Evolutionary conservation across 2,329 filamentous ascomycete genomes (phyloP), one percentile per base, ranked within the genome.

Genomic region (Epichloe aotearoae): DNA sequence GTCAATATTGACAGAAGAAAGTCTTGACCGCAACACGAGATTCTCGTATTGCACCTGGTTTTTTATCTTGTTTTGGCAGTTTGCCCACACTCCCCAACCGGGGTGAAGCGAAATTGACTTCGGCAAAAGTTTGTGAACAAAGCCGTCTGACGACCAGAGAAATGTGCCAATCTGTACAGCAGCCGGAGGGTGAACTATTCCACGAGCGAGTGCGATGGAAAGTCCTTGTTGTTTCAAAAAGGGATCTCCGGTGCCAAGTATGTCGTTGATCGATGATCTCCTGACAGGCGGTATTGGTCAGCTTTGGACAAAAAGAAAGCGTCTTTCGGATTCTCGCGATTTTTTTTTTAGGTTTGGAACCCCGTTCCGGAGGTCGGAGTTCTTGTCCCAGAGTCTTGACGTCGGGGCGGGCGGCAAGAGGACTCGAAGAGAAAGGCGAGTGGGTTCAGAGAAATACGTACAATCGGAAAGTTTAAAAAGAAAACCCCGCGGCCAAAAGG

Each of bases 61-160:
- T 1, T 30, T 30, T 10, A 20, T 41, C 23, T 38, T 20, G n/a
- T 26, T 51, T 50, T 47, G 52, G 48, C 49, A 39, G 47, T 43
- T 45, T 52, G 53, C 37, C 30, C 42, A 52, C 53, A 52, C 50
- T 60, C 55, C 56, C 50, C 56, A 48, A 45, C 33, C 43, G 55
- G 53, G 57, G 57, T 52, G 17, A 53, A 40, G 37, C 42, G 46
- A 42, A 30, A 43, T 42, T 15, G 30, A 37, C 34, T 46, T 47
- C 34, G 20, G 38, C 49, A 53, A 48, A 48, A 42, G 15, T 40
- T 43, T 44, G n/a, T 36, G 4, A 37, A 11, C 12, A 30, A 36
- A 49, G 41, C 26, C 50, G 47, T 49, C 26, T 30, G 46, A 51
- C 34, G 45, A 51, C 46, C 7, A 33, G 20, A 26, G 17, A 42